Percentiles rank a stretch among this genome's conserved stretches.
Conservation (phyloP, 495 filamentous ascomycete species). For the Amorphotheca resinae region DNA sequence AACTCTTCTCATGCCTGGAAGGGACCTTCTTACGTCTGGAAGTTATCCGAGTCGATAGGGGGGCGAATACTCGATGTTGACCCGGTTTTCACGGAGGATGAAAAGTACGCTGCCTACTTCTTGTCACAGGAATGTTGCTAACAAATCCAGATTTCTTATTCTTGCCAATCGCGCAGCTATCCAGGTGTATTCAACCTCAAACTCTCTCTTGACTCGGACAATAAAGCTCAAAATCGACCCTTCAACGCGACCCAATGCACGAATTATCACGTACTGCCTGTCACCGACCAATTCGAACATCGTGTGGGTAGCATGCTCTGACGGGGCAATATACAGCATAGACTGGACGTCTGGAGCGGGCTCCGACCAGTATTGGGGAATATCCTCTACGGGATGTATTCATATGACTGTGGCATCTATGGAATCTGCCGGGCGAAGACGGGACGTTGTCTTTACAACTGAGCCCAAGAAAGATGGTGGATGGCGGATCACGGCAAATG, state of each 20-base stretch:
- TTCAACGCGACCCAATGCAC: slow-evolving; percentile 12
- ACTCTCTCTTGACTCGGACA: slow-evolving; percentile 63
- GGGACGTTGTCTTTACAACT: slow-evolving; percentile 34
- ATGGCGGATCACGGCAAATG: slow-evolving; percentile 33
- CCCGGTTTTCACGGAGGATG: slow-evolving; percentile 65
- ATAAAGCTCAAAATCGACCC: slow-evolving; percentile 29
- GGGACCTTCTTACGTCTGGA: slow-evolving; percentile 30
- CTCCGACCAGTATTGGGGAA: slow-evolving; percentile 26
- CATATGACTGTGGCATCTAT: slow-evolving; percentile 33
- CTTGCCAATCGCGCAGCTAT: slow-evolving; percentile 49
- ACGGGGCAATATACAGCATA: slow-evolving; percentile 55
- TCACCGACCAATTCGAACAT: slow-evolving; percentile 44
- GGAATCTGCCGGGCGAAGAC: slow-evolving; percentile 22
- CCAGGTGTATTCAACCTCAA: slow-evolving; percentile 67
- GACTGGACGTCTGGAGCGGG: slow-evolving; percentile 57
- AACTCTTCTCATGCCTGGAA: too few relatives aligned
- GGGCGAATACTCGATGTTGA: slow-evolving; percentile 62
- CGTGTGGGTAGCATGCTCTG: slow-evolving; percentile 57
- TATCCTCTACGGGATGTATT: slow-evolving; percentile 27
- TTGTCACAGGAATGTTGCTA: slow-evolving; percentile 21
- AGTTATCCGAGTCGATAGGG: slow-evolving; percentile 46
- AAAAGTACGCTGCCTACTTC: slow-evolving; percentile 46
- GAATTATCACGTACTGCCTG: slow-evolving; percentile 42
- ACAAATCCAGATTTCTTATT: slow-evolving; percentile 51
- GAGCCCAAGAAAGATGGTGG: slow-evolving; percentile 22